Percentiles rank a stretch among this genome's conserved stretches.
Evolutionary conservation across 2,329 filamentous ascomycete genomes (phyloP).

Genomic region (Aureobasidium sp.): DNA sequence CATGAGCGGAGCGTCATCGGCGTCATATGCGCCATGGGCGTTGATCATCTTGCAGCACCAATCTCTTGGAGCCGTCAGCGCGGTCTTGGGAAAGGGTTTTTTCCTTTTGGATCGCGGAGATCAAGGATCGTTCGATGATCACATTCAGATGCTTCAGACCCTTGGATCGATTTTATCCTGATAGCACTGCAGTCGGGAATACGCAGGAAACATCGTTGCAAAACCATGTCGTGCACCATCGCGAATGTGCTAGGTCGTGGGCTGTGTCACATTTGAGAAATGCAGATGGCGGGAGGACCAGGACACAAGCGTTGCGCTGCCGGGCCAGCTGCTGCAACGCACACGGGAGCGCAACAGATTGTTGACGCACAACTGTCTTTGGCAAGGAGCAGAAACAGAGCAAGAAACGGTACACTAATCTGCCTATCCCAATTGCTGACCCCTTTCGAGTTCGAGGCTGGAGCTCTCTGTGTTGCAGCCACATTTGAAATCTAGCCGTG

Average conservation of each 20-base stretch:
- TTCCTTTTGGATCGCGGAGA: constrained; percentile 3
- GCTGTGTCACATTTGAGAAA: neutral
- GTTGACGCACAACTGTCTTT: constrained; percentile 12
- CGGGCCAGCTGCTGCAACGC: neutral
- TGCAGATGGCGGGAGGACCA: neutral
- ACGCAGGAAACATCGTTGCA: neutral
- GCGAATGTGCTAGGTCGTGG: neutral
- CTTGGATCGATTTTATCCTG: constrained; percentile 2
- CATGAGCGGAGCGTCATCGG: constrained; percentile 9
- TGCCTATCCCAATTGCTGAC: neutral
- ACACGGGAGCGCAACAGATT: constrained; percentile 1
- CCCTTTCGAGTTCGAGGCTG: neutral
- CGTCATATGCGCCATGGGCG: constrained; percentile 7
- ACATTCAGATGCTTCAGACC: neutral
- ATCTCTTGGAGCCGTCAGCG: constrained; percentile 10
- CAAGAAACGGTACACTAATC: constrained; percentile 7
- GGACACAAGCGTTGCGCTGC: constrained; percentile 1
- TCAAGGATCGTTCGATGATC: neutral
- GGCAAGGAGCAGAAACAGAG: neutral
- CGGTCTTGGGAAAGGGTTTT: neutral
- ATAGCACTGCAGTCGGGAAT: neutral
- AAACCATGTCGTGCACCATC: neutral
- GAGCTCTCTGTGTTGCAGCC: neutral
- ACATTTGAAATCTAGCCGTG: neutral
- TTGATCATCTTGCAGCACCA: constrained; percentile 6